Base-by-base conservation (phyloP, 2,329 filamentous ascomycete genomes). In the Zalaria sp. region DNA sequence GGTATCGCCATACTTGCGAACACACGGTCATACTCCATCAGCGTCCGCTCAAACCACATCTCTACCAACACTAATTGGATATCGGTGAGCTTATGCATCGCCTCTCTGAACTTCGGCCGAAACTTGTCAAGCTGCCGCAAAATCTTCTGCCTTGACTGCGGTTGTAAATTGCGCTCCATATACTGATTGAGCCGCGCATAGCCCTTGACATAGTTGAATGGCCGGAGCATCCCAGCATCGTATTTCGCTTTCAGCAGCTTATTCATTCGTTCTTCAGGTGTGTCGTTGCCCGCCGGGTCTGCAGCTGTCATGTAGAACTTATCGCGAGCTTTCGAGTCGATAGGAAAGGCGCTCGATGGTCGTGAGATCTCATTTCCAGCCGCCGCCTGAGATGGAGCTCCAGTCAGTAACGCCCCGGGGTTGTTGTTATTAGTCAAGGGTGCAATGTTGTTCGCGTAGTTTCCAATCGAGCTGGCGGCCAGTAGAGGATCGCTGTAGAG, bases 1-100 rank as follows among this genome's bases (percentile, higher is more conserved):
- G 91, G 91, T 47, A 98, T 89, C 2, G 91, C 91, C 91, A 98
- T 98, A 59, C 87, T 93, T 2, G 91, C 91, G 66, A 98, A 98
- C 1, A 98, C 88, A 28, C 91, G 85, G 56, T 98, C 91, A 54
- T 96, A 96, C 58, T 96, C 91, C 83, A 96, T 91, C 51, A 98
- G 66, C 48, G 84, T 91, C 54, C 83, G 79, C 62, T 98, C 91
- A 57, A 98, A 96, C 89, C 91, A 96, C 86, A 96, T 95, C 64
- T 98, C 91, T 7, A 96, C 89, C 45, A 88, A 78, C 27, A 96
- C 81, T 26, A 98, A 75, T 61, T 98, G 86, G 59, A 95, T 83
- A 61, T 98, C 91, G 2, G 85, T 95, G 56, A 96, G 68, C 29
- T 73, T 80, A 50, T 96, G 87, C 58, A 93, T 89, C 64, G 93